Evolutionary conservation across 768 basidiomycete genomes (phyloP).

Genomic region (Mrakia gelida): DNA sequence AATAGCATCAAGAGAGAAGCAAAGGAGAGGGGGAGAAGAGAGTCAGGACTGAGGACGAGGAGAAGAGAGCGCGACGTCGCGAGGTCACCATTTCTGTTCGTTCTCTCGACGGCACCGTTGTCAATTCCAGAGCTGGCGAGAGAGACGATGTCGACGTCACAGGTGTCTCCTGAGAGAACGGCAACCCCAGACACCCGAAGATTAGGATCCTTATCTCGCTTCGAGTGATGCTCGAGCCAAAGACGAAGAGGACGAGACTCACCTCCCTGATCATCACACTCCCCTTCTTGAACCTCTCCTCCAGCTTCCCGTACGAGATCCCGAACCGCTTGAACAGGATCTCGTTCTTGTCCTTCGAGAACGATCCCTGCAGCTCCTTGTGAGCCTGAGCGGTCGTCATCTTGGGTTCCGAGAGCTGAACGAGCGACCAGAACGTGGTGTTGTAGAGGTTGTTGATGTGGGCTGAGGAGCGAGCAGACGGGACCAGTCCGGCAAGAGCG

Average conservation of each 20-base stretch:
- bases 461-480: constrained; percentile 51
- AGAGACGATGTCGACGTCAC: neutral
- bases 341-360: constrained; percentile 86
- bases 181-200: neutral
- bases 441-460: constrained; percentile 99
- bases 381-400: constrained; percentile 25
- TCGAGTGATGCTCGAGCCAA: too few species aligned
- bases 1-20: neutral
- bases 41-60: neutral
- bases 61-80: neutral
- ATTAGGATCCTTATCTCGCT: neutral
- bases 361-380: constrained; percentile 62
- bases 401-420: constrained; percentile 53
- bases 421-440: constrained; percentile 89
- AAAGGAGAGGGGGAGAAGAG: neutral
- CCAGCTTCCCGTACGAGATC: constrained; percentile 80
- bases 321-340: constrained; percentile 74
- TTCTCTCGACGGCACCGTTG: neutral
- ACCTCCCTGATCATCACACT: constrained; percentile 71
- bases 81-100: neutral
- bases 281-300: constrained; percentile 73
- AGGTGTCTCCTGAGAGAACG: neutral
- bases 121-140: neutral
- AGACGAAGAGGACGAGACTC: constrained; percentile 13
- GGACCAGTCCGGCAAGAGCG: neutral